Base-by-base conservation (phyloP, 2,329 filamentous ascomycete genomes). In the Fusarium circinatum region DNA sequence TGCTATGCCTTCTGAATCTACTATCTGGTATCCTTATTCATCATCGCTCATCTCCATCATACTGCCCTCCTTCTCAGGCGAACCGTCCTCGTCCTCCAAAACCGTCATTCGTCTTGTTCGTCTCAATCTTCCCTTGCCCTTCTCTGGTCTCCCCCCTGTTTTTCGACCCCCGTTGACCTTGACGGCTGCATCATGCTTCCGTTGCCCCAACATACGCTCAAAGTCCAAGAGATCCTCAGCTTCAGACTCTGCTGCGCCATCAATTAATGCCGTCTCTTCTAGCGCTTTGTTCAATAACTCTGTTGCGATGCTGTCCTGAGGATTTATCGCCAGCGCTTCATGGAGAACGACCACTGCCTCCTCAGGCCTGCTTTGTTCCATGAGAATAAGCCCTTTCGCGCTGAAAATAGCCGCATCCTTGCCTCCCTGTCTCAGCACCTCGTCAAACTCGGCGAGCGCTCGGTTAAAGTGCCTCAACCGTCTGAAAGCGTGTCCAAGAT, bases 401-500 rank as follows among this genome's bases (percentile, higher is more conserved):
- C 90, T 90, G 79, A 97, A 96, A 6, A 96, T 89, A 36, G 90
- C 88, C 2, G 93, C 88, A 72, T 96, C 93, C 74, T 95, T 95
- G 48, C 92, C 92, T 13, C 94, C 94, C 52, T 94, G 89, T 18
- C 96, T 88, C 36, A 98, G 87, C 36, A 97, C 96, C 78, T 95
- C 92, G 73, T 98, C 93, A 77, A 98, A 98, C 79, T 96, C 90
- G 4, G 86, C 87, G 17, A 98, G 87, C 0, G 96, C 93, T 60
- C 93, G 90, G 36, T 91, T 87, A 74, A 92, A 91, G 64, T 90
- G 86, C 3, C 91, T 88, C 62, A 93, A 84, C 24, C 94, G 91
- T 60, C 96, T 90, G 71, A 95, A 92, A 0, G 96, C 93, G 80
- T 99, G 96, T 2, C 92, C 97, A 22, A 99, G 88, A 78, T 99